Base-by-base conservation (phyloP, 2,329 filamentous ascomycete species). In the Pseudomassariella vexata region DNA sequence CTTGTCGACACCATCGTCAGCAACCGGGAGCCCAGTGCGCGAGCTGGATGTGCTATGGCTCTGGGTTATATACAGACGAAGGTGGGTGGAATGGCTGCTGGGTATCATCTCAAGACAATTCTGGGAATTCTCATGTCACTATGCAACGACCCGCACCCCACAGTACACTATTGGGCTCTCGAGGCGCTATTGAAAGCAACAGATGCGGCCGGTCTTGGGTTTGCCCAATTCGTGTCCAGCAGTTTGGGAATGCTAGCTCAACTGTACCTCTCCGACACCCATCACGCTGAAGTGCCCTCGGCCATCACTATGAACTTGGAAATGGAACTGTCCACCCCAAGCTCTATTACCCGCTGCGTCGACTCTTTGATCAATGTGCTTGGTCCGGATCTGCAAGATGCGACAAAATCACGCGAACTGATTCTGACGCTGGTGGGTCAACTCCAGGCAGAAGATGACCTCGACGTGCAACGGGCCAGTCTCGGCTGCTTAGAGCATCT, bases 121-220 rank as follows among this genome's bases (percentile, higher is more conserved):
- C 74, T 95, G n/a, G 85, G 90, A 12, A 94, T 98, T 23, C 66
- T 98, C n/a, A 94, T 96, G 84, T 96, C 92, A 6, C 71, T 98
- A 8, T 90, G 88, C 56, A 95, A 89, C 46, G 92, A 98, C 51
- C 86, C 90, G 14, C 92, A 98, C 54, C 89, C 92, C 0, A 81
- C 85, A 1, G 92, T 98, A 7, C 92, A 98, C 57, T 95, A 90
- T 53, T 96, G 89, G 88, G 90, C 94, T 3, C 66, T 98, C 26
- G 88, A 95, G 53, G 90, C 87, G 8, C 60, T 98, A 19, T 82
- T 85, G 3, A 71, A 85, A 32, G 88, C 94, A 9, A 85, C 90
- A 3, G 90, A 95, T 49, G 92, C 90, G 9, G 89, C 92, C 2
- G 92, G 92, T 0, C 66, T 98, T 36, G 90, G 86, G 17, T 98